phyloP scores from a whole-genome alignment of 2,329 filamentous ascomycete species.

The Colletotrichum salicis region DNA sequence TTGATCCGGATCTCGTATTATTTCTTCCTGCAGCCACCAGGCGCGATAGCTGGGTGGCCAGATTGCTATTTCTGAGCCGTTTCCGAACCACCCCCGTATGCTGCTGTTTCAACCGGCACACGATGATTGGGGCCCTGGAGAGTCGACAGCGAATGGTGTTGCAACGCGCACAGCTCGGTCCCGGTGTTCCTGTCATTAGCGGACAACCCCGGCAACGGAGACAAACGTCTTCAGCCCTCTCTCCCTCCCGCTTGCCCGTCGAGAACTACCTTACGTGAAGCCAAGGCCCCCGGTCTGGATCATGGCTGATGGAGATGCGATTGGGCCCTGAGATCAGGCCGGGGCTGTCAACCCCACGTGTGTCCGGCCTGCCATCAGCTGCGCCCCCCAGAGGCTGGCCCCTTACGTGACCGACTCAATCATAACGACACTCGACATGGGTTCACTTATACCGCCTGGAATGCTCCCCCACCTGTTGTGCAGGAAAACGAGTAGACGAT shows the following conservation, averaged over 20 bases:
- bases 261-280: neutral
- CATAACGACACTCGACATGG: constrained; percentile 11
- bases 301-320: constrained; percentile 13
- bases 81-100: neutral
- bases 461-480: neutral
- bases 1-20: neutral
- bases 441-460: neutral
- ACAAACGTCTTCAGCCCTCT: neutral
- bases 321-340: constrained; percentile 21
- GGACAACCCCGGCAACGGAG: neutral
- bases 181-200: constrained; percentile 20
- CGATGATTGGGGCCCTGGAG: neutral
- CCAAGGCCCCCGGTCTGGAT: neutral
- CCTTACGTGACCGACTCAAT: neutral
- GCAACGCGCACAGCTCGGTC: constrained; percentile 5
- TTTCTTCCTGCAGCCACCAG: neutral
- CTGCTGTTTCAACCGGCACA: constrained; percentile 16
- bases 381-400: constrained; percentile 4
- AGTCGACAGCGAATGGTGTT: neutral
- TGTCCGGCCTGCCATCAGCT: constrained; percentile 22
- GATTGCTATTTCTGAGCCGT: constrained; percentile 4
- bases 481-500: neutral
- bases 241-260: neutral
- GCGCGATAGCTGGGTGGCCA: neutral
- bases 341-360: constrained; percentile 6